These are phyloP conservation scores for Fusarium sarcochroum DNA, from an alignment of 2,329 filamentous ascomycete genomes.

Conservation along the genomic window DNA sequence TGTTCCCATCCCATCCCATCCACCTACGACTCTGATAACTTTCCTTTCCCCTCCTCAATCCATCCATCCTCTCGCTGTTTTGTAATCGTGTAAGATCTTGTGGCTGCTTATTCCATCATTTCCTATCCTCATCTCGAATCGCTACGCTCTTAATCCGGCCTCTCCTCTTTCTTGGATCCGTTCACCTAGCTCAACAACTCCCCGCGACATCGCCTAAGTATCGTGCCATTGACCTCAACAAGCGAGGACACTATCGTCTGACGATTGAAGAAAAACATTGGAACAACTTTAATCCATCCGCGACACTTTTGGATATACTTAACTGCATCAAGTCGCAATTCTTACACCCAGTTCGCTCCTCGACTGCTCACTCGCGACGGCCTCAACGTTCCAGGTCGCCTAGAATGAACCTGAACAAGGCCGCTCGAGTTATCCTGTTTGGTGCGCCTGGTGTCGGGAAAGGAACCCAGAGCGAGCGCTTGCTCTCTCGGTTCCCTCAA, in stretches of 20 bases:
- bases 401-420: slow-evolving; percentile 78
- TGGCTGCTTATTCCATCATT: neutral
- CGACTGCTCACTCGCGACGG: slow-evolving; percentile 26
- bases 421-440: slow-evolving; percentile 93
- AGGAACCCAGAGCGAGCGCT: slow-evolving; percentile 92
- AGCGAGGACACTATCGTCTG: slow-evolving; percentile 15
- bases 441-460: slow-evolving; percentile 98
- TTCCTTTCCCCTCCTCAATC: slow-evolving; percentile 12
- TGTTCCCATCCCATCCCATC: slow-evolving; percentile 15
- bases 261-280: neutral
- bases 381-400: slow-evolving; percentile 41
- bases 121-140: neutral
- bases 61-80: slow-evolving; percentile 20
- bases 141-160: neutral
- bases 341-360: neutral
- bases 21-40: slow-evolving; percentile 8
- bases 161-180: neutral
- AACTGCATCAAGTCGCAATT: neutral
- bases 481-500: slow-evolving; percentile 89
- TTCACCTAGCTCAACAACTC: slow-evolving; percentile 33
- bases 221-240: slow-evolving; percentile 41
- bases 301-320: neutral
- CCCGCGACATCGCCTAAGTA: slow-evolving; percentile 29
- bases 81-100: slow-evolving; percentile 18
- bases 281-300: neutral